phyloP scores from a whole-genome alignment of 106 monocot genomes.

The Phalaenopsis aphrodite region DNA sequence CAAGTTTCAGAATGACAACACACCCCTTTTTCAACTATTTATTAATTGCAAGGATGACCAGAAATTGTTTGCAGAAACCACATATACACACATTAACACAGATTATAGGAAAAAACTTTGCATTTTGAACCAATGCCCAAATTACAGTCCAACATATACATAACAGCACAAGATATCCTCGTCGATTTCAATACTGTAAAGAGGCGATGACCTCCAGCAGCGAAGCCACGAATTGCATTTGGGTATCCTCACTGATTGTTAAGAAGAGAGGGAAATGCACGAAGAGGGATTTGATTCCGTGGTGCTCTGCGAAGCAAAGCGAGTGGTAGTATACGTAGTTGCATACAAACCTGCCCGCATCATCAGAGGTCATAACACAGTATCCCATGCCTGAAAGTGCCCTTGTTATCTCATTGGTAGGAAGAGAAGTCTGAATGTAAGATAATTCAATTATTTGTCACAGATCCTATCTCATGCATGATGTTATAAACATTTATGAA shows the following conservation, averaged over 20 bases:
- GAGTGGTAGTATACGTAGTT: conserved; percentile 75
- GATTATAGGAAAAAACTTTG: not conserved
- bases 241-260: conserved; percentile 71
- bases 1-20: not conserved
- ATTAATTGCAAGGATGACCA: not conserved
- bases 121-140: not conserved
- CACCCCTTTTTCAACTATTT: not conserved
- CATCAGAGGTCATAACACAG: conserved; percentile 34
- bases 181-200: conserved; percentile 5
- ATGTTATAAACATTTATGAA: not conserved
- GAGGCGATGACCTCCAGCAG: conserved; percentile 72
- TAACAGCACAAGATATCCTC: not conserved
- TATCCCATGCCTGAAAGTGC: conserved; percentile 39
- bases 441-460: not conserved
- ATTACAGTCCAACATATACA: not conserved
- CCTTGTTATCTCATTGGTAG: conserved; percentile 30
- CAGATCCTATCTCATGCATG: not conserved
- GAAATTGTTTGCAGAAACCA: not conserved
- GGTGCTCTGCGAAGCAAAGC: conserved; percentile 64
- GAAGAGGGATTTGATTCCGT: conserved; percentile 36
- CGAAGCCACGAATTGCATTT: conserved; percentile 79
- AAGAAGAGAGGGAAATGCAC: conserved; percentile 88
- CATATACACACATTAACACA: not conserved
- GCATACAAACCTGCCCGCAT: conserved; percentile 64
- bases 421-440: conserved; percentile 40